These are phyloP conservation scores for Terana coerulea DNA, from an alignment of 768 basidiomycete genomes.

Conservation along the genomic window DNA sequence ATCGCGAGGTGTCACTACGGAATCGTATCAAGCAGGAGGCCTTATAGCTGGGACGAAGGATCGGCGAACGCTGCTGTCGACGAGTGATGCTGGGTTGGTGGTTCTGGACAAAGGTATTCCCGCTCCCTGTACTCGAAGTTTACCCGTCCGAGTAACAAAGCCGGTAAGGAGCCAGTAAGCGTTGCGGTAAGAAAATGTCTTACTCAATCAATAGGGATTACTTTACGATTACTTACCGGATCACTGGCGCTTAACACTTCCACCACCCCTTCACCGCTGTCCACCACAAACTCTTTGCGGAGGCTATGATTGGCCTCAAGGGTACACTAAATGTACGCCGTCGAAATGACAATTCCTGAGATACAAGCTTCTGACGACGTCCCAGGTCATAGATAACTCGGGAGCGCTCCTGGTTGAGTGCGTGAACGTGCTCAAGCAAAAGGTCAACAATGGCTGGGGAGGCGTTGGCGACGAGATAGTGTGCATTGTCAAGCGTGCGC, in stretches of 20 bases:
- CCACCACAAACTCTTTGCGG: background rate
- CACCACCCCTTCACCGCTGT: background rate
- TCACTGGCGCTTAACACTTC: background rate
- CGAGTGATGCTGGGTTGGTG: no score
- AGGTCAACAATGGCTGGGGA: conserved; percentile 94
- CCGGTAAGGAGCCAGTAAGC: background rate
- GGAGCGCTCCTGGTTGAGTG: conserved; percentile 94
- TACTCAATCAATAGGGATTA: background rate
- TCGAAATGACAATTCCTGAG: background rate
- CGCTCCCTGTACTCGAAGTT: no score
- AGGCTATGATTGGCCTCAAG: conserved; percentile 90
- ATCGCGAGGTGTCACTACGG: background rate
- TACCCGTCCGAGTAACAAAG: background rate
- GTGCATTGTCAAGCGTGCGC: conserved; percentile 89
- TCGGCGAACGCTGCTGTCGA: no score
- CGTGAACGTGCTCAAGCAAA: conserved; percentile 93
- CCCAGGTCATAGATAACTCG: conserved; percentile 93
- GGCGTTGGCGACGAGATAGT: conserved; percentile 94
- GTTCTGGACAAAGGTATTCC: no score
- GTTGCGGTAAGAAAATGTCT: background rate
- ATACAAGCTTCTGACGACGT: background rate
- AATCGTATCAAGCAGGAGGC: background rate
- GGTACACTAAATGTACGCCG: conserved; percentile 75
- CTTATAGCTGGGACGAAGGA: no score
- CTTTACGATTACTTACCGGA: background rate